phyloP scores from a whole-genome alignment of 2,329 filamentous ascomycete species.

The Beauveria sp. region DNA sequence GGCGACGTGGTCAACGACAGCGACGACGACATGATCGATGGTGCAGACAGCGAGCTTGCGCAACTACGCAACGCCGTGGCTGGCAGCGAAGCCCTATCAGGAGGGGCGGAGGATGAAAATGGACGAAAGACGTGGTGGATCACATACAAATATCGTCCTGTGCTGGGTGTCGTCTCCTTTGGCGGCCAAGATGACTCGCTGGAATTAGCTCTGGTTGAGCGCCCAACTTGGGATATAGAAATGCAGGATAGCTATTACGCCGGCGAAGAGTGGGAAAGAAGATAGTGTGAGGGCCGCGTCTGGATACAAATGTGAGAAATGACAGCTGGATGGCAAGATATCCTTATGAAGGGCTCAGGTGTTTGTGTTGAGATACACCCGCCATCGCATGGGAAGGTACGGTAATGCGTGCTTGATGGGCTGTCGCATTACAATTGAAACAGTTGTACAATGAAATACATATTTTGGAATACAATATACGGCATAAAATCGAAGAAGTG shows the following conservation, averaged over 20 bases:
- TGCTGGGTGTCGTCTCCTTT: constrained; percentile 62
- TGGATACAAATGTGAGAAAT: neutral
- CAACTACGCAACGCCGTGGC: constrained; percentile 23
- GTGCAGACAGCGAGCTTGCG: constrained; percentile 25
- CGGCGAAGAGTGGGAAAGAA: constrained; percentile 44
- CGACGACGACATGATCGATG: constrained; percentile 31
- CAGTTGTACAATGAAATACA: constrained; percentile 9
- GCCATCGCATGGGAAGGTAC: neutral
- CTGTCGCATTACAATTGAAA: neutral
- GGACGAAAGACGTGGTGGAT: constrained; percentile 55
- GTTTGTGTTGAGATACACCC: neutral
- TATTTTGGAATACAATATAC: constrained; percentile 6
- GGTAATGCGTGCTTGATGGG: neutral
- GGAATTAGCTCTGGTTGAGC: constrained; percentile 83
- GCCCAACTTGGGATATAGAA: constrained; percentile 76
- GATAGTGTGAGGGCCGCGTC: constrained; percentile 8
- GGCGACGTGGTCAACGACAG: constrained; percentile 27
- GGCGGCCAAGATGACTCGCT: constrained; percentile 35
- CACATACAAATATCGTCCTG: constrained; percentile 90
- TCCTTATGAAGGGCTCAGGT: neutral
- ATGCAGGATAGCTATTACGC: constrained; percentile 64
- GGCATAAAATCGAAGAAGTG: neutral
- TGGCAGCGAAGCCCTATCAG: constrained; percentile 16
- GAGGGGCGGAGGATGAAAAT: constrained; percentile 13
- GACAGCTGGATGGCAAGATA: neutral